Percentiles rank a stretch among this genome's conserved stretches.
Conservation (phyloP, 768 basidiomycete species). For the Lepiota brunneoincarnata region DNA sequence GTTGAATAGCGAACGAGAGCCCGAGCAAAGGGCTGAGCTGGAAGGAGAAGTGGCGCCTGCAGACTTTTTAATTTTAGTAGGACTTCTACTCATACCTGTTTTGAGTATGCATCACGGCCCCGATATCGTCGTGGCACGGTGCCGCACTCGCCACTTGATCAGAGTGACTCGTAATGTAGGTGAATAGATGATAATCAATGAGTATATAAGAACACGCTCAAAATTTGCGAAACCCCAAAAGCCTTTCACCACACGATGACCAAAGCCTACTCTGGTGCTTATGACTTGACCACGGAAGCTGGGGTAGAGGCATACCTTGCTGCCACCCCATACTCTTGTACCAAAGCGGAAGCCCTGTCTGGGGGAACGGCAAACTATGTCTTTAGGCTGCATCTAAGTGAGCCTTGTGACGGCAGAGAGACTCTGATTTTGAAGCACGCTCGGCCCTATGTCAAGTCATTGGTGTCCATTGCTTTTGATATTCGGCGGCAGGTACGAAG, state of each 20-base stretch:
- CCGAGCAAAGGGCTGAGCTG: conserved; percentile 9
- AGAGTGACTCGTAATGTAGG: neutral
- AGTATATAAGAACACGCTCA: neutral
- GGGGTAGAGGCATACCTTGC: conserved; percentile 42
- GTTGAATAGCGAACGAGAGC: conserved; percentile 13
- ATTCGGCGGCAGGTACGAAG: conserved; percentile 51
- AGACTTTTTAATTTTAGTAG: too few species aligned
- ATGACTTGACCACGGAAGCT: conserved; percentile 30
- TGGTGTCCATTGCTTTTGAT: conserved; percentile 21
- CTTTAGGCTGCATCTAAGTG: conserved; percentile 48
- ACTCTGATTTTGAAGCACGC: conserved; percentile 63
- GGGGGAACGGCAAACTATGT: conserved; percentile 58
- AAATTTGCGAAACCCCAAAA: neutral
- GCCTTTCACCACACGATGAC: neutral
- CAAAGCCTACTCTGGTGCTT: neutral
- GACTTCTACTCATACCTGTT: neutral
- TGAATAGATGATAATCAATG: neutral
- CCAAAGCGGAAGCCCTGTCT: conserved; percentile 34
- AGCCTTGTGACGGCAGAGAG: conserved; percentile 35
- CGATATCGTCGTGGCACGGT: neutral
- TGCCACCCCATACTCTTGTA: conserved; percentile 45
- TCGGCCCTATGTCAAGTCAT: conserved; percentile 36
- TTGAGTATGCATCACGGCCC: neutral
- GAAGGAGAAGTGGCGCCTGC: too few species aligned
- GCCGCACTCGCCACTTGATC: neutral